A percentile compares a stretch with the other conserved stretches of the same genome.
These are phyloP conservation scores for Aspergillus olivimuriae DNA, from an alignment of 495 filamentous ascomycete species.

Conservation along the genomic window DNA sequence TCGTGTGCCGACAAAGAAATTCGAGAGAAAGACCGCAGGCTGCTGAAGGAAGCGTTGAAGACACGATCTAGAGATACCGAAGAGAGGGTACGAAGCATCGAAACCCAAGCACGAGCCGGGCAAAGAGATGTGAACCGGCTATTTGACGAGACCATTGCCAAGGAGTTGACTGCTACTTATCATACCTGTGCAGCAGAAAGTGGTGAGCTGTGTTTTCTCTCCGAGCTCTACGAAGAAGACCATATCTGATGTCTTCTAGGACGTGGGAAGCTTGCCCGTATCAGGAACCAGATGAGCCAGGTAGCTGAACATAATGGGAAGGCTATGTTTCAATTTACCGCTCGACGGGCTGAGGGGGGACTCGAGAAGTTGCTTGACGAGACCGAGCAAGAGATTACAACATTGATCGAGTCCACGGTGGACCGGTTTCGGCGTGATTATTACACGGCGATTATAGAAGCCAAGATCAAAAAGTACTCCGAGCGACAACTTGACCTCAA, in stretches of 20 bases:
- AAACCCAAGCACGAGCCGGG: constrained; percentile 9
- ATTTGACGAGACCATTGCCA: constrained; percentile 2
- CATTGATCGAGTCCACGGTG: not conserved
- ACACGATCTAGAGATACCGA: not conserved
- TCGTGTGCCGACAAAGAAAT: not conserved
- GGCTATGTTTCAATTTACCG: not conserved
- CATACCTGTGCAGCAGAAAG: constrained; percentile 4
- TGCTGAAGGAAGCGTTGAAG: not conserved
- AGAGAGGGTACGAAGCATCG: constrained; percentile 15
- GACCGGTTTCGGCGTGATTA: constrained; percentile 2
- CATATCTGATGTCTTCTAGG: no score
- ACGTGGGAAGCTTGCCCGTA: not conserved
- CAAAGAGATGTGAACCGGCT: constrained; percentile 6
- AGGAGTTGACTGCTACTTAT: constrained; percentile 3
- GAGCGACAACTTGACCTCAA: not conserved
- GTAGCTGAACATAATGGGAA: not conserved
- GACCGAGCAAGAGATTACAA: not conserved
- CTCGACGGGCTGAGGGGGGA: not conserved
- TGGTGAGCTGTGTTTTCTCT: constrained; percentile 5
- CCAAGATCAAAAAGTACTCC: not conserved
- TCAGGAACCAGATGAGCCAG: not conserved
- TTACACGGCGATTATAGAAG: constrained; percentile 3
- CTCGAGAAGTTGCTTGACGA: not conserved
- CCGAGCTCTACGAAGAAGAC: no score
- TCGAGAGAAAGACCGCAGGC: not conserved